These are phyloP conservation scores for Cryomyces minteri DNA, from an alignment of 495 filamentous ascomycete genomes.

Conservation along the genomic window DNA sequence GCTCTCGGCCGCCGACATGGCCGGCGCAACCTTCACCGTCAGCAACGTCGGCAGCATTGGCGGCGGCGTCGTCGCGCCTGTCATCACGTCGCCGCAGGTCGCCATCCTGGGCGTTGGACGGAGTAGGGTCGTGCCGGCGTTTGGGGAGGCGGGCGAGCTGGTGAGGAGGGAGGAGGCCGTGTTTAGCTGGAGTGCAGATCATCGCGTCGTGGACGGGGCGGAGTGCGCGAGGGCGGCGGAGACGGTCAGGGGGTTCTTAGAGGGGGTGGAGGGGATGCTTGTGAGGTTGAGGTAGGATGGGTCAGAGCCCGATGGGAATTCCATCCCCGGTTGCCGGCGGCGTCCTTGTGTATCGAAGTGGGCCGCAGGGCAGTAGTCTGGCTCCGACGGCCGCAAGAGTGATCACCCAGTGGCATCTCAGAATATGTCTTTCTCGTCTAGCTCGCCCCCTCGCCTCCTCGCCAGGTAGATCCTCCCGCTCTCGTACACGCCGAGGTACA, in stretches of 20 bases:
- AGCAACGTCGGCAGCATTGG: conserved; percentile 95
- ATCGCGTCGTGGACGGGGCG: conserved; percentile 85
- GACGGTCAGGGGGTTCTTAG: conserved; percentile 52
- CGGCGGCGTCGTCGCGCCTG: conserved; percentile 78
- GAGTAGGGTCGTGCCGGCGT: conserved; percentile 52
- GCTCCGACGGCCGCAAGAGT: too few species aligned
- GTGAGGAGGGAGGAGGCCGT: conserved; percentile 51
- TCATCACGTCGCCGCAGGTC: conserved; percentile 78
- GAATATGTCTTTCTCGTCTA: conserved; percentile 11
- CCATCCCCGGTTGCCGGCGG: too few species aligned
- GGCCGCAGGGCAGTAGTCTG: too few species aligned
- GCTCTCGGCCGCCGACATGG: conserved; percentile 56
- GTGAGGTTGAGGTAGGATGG: conserved; percentile 22
- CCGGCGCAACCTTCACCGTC: conserved; percentile 81
- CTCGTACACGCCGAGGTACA: conserved; percentile 81
- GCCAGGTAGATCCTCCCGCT: conserved; percentile 54
- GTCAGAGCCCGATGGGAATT: too few species aligned
- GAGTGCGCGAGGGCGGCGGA: conserved; percentile 82
- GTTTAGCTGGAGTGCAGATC: conserved; percentile 95
- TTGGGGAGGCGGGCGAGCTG: conserved; percentile 32
- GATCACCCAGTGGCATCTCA: too few species aligned
- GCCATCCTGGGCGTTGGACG: conserved; percentile 83
- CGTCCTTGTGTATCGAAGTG: too few species aligned
- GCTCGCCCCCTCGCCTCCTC: conserved; percentile 22
- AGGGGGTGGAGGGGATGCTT: conserved; percentile 73